Conservation (phyloP, 106 monocot genomes). For the Posidonia australis region DNA sequence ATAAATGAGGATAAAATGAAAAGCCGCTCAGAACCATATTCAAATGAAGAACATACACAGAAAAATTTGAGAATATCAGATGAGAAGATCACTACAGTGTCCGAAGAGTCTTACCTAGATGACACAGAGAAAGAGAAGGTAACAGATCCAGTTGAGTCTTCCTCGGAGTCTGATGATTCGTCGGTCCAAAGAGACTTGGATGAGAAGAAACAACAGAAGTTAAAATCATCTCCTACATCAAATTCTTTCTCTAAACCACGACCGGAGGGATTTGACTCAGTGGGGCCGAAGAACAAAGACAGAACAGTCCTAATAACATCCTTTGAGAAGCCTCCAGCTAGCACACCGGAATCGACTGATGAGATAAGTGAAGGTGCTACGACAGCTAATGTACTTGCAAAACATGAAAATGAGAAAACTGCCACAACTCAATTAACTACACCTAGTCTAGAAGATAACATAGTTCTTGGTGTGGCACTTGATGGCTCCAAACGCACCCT, state of each 20-base stretch:
- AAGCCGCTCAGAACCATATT: slow-evolving; percentile 18
- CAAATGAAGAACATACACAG: slow-evolving; percentile 33
- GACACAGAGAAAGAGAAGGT: slow-evolving; percentile 28
- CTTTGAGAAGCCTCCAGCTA: too few relatives aligned
- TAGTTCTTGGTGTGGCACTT: slow-evolving; percentile 1
- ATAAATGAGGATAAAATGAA: slow-evolving; percentile 52
- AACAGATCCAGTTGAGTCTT: background rate
- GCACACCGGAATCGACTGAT: too few relatives aligned
- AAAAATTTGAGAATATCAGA: slow-evolving; percentile 28
- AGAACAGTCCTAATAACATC: too few relatives aligned
- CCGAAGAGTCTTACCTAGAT: slow-evolving; percentile 17
- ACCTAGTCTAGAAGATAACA: background rate
- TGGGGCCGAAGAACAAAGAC: too few relatives aligned
- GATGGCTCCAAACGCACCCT: background rate
- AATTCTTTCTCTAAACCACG: background rate
- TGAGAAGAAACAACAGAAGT: slow-evolving; percentile 1
- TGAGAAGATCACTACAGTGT: slow-evolving; percentile 11
- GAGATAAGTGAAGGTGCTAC: too few relatives aligned
- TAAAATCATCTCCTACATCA: background rate
- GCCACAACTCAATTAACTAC: too few relatives aligned
- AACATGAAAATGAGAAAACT: too few relatives aligned
- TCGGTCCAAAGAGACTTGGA: background rate
- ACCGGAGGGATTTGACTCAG: too few relatives aligned
- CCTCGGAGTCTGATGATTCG: background rate
- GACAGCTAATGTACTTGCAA: too few relatives aligned